Evolutionary conservation across 2,329 filamentous ascomycete species (phyloP), one percentile per base, ranked within the genome.

Genomic region (Seiridium cupressi): DNA sequence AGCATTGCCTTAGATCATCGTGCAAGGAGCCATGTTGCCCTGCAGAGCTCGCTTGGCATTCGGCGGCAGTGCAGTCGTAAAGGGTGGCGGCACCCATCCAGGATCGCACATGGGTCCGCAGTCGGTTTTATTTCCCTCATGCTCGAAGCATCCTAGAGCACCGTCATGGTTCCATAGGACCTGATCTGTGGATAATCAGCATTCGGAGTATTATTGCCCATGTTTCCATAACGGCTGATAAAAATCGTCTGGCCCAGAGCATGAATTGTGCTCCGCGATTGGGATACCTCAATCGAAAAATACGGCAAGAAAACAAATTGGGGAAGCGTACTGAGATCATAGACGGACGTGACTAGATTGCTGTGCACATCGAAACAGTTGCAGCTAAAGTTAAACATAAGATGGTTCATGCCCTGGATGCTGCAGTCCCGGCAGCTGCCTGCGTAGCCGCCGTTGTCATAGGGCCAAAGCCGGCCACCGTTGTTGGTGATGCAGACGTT

Each of bases 161-260:
- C 77, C 76, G 47, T 78, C 65, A 6, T 68, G 66, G 58, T 78
- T 74, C 64, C 70, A 74, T 35, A 79, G 58, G 18, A 76, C 55
- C 4, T 65, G 65, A 62, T 78, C 76, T 78, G 38, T 26, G 18
- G 18, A 26, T 26, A 26, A 26, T 26, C 18, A 26, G 32, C 32
- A 40, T 5, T 51, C 56, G 38, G 63, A 60, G 40, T 60, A 53
- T 18, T 40, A 44, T 51, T 13, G 38, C n/a, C 35, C 11, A 40
- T 31, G 32, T 34, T 34, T 31, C 44, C 38, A 3, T 8, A 5
- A 7, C n/a, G 42, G 32, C 26, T 9, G 32, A 4, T 36, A 6
- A 1, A n/a, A 10, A 18, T 26, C 18, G 18, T 26, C 18, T 26
- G 18, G 18, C 18, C 18, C 18, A 26, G 18, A 26, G 18, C 18